Base-by-base conservation (phyloP, 768 basidiomycete genomes). In the Mrakia hoshinonis region DNA sequence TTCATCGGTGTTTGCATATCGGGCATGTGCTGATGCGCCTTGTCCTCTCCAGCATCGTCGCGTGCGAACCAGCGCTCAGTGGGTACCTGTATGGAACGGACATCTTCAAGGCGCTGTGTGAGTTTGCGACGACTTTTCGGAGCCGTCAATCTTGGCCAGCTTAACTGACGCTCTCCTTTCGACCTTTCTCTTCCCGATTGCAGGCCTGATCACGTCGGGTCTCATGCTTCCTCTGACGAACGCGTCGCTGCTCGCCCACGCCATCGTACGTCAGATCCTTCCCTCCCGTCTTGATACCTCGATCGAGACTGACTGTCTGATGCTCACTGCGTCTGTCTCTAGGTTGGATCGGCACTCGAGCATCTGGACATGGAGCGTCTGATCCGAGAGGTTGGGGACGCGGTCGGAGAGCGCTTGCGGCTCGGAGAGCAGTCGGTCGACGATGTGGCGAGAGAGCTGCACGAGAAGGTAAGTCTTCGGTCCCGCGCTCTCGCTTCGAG, bases 331-430 rank as follows among this genome's bases (percentile, higher is more conserved):
- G 24, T 38, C 1, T n/a, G 4, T 20, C 11, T 24, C 3, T 51
- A 71, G 70, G 70, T 72, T n/a, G 72, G 72, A 43, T 73, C 72
- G 6, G 72, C 72, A 22, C 67, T 73, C n/a, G 72, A 73, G 39
- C 72, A 73, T 24, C 46, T 73, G 11, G 64, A 73, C n/a, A 73
- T 73, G 72, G 72, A 73, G 39, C 66, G 72, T 43, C 72, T 73
- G 47, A 73, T 73, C 51, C 52, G 65, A 31, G 72, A 73, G 18
- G 72, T 73, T 34, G 72, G 72, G 29, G 43, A 73, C 39, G 58
- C 55, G n/a, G 72, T 73, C 9, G 72, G 65, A n/a, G 72, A 67
- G 43, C 54, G 72, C 29, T 36, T 73, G 34, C 15, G 54, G 34
- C 60, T 67, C 2, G 69, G 69, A 58, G 55, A 22, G 9, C 52